Base-by-base conservation (phyloP, 495 filamentous ascomycete genomes). In the Lasiosphaeriaceae sp. region DNA sequence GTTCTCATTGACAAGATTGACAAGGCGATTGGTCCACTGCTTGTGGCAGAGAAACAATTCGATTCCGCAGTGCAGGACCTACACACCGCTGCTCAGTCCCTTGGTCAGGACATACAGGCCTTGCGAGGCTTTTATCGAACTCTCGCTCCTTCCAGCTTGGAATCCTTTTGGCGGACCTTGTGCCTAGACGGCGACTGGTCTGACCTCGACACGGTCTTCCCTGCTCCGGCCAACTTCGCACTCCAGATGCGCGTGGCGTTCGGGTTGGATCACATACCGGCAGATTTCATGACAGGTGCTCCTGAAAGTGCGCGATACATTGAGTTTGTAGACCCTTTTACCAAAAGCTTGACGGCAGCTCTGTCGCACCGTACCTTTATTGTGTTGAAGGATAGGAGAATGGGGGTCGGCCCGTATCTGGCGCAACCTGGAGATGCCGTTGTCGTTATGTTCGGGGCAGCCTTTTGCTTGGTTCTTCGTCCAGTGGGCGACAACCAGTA, bases 321-420 rank as follows among this genome's bases (percentile, higher is more conserved):
- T 20, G 20, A 47, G 46, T 20, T 17, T 20, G 17, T 20, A 17
- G n/a, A 17, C 46, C 46, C 17, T 47, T 47, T 22, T 4, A 22
- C 46, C 17, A 47, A 17, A 22, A 22, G n/a, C 21, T 22, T 12
- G n/a, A 47, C 6, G 46, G 6, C 9, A 22, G 20, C 46, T 47
- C 46, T 47, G 8, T 21, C 22, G 4, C 3, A 47, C 14, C 46
- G 46, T 17, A 47, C 19, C 14, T 47, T 47, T 47, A 11, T 47
- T 14, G 21, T 17, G 4, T 8, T 22, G 8, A 17, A 24, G 20
- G 22, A 47, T 47, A 17, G 20, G 22, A 31, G 26, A 31, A 31
- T 31, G 26, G 46, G 46, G 46, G 22, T 47, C 46, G 46, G 46
- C 22, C 46, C 46, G 19, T 47, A 47, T 14, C 19, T 47, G 46